phyloP scores from a whole-genome alignment of 768 basidiomycete species.

The Mycena alexandri region DNA sequence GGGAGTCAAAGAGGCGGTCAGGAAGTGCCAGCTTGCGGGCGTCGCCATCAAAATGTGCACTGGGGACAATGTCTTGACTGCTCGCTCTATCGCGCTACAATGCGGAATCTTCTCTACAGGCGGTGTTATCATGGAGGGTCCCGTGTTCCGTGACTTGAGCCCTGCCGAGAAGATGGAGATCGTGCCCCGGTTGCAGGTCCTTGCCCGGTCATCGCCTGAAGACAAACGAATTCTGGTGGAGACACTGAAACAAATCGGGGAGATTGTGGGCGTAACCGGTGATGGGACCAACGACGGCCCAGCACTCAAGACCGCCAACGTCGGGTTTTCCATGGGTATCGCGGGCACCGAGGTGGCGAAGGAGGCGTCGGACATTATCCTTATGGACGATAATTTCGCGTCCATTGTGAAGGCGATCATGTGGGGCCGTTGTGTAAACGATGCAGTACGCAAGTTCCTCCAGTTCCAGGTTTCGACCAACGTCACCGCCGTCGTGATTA shows the following conservation, averaged over 20 bases:
- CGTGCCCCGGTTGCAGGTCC: conserved; percentile 93
- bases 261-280: conserved; percentile 95
- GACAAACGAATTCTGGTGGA: conserved; percentile 96
- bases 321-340: conserved; percentile 97
- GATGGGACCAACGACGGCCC: conserved; percentile 99
- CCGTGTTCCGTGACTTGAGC: conserved; percentile 86
- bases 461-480: conserved; percentile 97
- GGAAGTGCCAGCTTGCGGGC: conserved; percentile 88
- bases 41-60: conserved; percentile 99
- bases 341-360: conserved; percentile 99
- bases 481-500: conserved; percentile 94
- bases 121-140: conserved; percentile 98
- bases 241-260: conserved; percentile 86
- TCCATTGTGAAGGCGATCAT: conserved; percentile 98
- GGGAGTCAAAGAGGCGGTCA: conserved; percentile 91
- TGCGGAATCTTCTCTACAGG: conserved; percentile 96
- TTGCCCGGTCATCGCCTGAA: conserved; percentile 96
- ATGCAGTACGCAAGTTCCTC: conserved; percentile 96
- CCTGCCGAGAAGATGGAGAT: conserved; percentile 81
- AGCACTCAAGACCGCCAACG: conserved; percentile 94
- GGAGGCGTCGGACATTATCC: conserved; percentile 98
- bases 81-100: conserved; percentile 95
- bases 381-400: conserved; percentile 97
- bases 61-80: conserved; percentile 95
- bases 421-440: conserved; percentile 99